Evolutionary conservation across 352 stramenopile genomes (phyloP).

Genomic region (Phytophthora tentaculata): DNA sequence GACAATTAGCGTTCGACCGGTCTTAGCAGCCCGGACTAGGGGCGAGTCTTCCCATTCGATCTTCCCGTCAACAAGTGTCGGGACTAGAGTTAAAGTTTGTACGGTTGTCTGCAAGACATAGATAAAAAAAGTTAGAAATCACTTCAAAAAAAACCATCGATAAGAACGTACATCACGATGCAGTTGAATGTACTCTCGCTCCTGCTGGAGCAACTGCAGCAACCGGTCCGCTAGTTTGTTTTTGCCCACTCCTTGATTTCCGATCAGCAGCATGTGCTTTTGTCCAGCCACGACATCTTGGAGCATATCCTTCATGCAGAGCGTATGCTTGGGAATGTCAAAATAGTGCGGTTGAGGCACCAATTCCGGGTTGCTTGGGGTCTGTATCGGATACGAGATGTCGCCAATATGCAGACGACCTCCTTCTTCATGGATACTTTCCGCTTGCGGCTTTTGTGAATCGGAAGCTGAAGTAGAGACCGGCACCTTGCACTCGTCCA

Average conservation of each 20-base stretch:
- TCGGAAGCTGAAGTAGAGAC: neutral
- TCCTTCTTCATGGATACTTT: slow-evolving; percentile 51
- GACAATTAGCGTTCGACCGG: slow-evolving; percentile 92
- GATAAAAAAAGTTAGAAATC: slow-evolving; percentile 5
- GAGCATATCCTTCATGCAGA: slow-evolving; percentile 88
- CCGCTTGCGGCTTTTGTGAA: slow-evolving; percentile 5
- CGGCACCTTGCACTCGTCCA: slow-evolving; percentile 57
- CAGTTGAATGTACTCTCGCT: slow-evolving; percentile 97
- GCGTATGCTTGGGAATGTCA: slow-evolving; percentile 90
- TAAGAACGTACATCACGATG: slow-evolving; percentile 90
- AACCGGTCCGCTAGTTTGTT: slow-evolving; percentile 95
- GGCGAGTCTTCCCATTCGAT: slow-evolving; percentile 95
- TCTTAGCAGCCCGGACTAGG: slow-evolving; percentile 92
- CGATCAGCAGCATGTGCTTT: slow-evolving; percentile 93
- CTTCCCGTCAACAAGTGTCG: slow-evolving; percentile 87
- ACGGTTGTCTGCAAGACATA: slow-evolving; percentile 86
- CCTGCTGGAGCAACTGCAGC: slow-evolving; percentile 90
- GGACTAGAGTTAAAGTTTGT: slow-evolving; percentile 91
- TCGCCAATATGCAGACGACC: slow-evolving; percentile 66
- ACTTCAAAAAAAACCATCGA: neutral
- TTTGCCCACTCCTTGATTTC: slow-evolving; percentile 96
- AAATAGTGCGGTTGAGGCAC: slow-evolving; percentile 91
- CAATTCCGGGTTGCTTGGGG: slow-evolving; percentile 65
- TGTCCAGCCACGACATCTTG: slow-evolving; percentile 87
- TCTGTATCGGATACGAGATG: slow-evolving; percentile 63